Evolutionary conservation across 108 stramenopile species (phyloP), one percentile per base, ranked within the genome.

Genomic region (Nitzschia sp.): DNA sequence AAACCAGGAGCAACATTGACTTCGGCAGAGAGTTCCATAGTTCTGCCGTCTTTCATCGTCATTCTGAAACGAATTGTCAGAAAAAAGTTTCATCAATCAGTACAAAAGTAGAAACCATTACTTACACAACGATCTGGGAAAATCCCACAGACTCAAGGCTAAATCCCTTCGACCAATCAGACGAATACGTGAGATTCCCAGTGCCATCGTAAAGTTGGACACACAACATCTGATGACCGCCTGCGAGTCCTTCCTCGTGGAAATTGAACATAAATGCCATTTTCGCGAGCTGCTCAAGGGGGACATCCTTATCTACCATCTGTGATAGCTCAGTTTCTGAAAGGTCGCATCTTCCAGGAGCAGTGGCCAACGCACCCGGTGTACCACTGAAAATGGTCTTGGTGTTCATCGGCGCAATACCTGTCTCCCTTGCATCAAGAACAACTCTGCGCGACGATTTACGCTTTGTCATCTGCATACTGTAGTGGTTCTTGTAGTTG

Each of bases 261-360:
- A 94, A 98, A 63, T 96, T 98, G 75, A 98, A 98, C 96, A 98
- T 96, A 63, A 92, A 96, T 21, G 97, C 91, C 22, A 92, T 57
- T 8, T 70, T 63, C 53, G 84, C 73, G 38, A 96, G 60, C 41
- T 89, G 78, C 11, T 83, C 67, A 11, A 96, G 71, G 9, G 86
- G 74, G 34, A 97, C 53, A 48, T 94, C 89, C 42, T 86, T 72
- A 14, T 89, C 78, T 15, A 87, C 71, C 56, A 88, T 72, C 14
- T 62, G 44, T 43, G 84, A 71, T 15, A 89, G n/a, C 11, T 76
- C 65, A 3, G 65, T 75, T 53, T 78, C 75, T 24, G 64, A 42
- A 24, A 79, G 51, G 42, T 71, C 56, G 38, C 58, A 61, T 41
- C 56, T 38, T 44, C 77, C 68, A 8, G 65, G 71, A 39, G 72